Evolutionary conservation across 345 rosid species (phyloP).

Genomic region (Tarenaya hassleriana): DNA sequence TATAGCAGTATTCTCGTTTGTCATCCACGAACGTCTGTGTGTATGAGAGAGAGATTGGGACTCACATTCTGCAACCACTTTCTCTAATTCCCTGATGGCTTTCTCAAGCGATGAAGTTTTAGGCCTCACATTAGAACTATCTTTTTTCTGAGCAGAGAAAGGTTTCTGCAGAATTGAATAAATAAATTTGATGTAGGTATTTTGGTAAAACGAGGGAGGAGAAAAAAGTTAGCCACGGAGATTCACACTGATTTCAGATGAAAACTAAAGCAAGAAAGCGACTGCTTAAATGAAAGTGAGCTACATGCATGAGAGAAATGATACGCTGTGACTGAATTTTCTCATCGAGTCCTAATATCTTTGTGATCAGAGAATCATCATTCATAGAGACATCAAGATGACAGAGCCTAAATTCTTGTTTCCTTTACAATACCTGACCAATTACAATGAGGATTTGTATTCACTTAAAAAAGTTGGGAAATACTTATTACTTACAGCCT

Average conservation of each 20-base stretch:
- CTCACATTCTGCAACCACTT: conserved; percentile 89
- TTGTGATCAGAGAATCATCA: conserved; percentile 6
- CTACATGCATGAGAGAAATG: conserved; percentile 4
- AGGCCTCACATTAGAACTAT: conserved; percentile 51
- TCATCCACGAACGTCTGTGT: conserved; percentile 10
- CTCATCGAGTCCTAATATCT: background rate
- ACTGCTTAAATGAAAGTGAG: conserved; percentile 12
- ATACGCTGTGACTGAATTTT: conserved; percentile 6
- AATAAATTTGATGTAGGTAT: background rate
- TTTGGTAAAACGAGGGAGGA: background rate
- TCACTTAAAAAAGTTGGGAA: background rate
- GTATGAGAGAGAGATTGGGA: conserved; percentile 17
- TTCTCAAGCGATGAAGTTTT: conserved; percentile 70
- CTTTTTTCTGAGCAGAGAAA: conserved; percentile 43
- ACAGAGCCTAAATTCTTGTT: conserved; percentile 11
- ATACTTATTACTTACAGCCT: conserved; percentile 60
- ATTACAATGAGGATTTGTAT: conserved; percentile 3
- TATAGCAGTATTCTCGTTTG: conserved; percentile 11
- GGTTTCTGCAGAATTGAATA: conserved; percentile 36
- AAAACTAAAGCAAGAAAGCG: conserved; percentile 23
- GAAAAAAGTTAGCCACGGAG: conserved; percentile 8
- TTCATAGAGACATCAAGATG: conserved; percentile 8
- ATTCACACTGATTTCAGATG: conserved; percentile 7
- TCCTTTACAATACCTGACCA: conserved; percentile 1
- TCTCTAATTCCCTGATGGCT: conserved; percentile 87